Percentiles rank a stretch among this genome's conserved stretches.
Evolutionary conservation across 805 yeast species (phyloP).

Genomic region (Brettanomyces sp.): DNA sequence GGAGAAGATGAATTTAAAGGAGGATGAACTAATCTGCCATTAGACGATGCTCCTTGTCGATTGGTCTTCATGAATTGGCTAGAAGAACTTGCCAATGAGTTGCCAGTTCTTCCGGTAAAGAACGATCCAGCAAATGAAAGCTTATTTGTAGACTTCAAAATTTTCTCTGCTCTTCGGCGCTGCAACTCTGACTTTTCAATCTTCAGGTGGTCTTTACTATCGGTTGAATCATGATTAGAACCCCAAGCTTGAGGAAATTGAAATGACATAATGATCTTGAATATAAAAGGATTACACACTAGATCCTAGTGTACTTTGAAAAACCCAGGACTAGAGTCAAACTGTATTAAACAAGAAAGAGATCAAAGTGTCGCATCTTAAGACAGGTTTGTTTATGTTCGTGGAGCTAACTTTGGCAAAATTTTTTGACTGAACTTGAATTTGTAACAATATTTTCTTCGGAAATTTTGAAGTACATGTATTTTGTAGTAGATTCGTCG

Average conservation of each 20-base stretch:
- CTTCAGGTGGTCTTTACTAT: background rate
- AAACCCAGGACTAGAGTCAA: no score
- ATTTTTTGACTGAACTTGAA: no score
- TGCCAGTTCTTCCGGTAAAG: background rate
- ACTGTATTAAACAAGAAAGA: no score
- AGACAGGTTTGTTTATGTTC: no score
- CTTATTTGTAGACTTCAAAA: background rate
- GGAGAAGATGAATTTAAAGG: slow-evolving; percentile 45
- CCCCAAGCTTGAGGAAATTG: slow-evolving; percentile 22
- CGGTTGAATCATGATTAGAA: slow-evolving; percentile 4
- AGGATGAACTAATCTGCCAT: slow-evolving; percentile 28
- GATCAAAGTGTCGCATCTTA: no score
- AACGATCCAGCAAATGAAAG: background rate
- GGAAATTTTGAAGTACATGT: no score
- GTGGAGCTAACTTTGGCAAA: no score
- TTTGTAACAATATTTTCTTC: no score
- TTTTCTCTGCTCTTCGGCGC: slow-evolving; percentile 1
- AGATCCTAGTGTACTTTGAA: no score
- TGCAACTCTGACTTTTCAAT: background rate
- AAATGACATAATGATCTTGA: slow-evolving; percentile 15
- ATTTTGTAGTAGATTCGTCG: no score
- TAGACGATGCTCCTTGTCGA: background rate
- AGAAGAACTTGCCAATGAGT: background rate
- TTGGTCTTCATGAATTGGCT: background rate
- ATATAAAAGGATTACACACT: no score